phyloP scores from a whole-genome alignment of 2,329 filamentous ascomycete genomes.

The Leptographium radiaticola region DNA sequence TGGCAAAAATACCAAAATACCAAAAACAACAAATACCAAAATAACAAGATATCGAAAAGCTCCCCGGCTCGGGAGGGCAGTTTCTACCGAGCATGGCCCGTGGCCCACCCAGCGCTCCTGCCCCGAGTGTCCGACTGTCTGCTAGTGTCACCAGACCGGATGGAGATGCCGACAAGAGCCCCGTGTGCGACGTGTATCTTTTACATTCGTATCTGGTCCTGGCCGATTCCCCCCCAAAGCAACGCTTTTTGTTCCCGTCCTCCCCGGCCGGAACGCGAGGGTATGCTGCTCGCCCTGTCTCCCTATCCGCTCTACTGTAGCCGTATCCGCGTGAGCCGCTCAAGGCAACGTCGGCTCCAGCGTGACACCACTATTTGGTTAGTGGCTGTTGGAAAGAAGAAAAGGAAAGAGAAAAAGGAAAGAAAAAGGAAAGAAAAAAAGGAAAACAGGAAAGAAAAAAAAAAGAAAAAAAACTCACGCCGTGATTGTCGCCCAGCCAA shows the following conservation, averaged over 20 bases:
- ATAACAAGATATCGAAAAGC: too few relatives aligned
- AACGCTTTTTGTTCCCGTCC: neutral
- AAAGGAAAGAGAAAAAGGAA: neutral
- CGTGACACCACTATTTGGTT: conserved; percentile 10
- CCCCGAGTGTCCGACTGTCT: too few relatives aligned
- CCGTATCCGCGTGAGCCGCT: neutral
- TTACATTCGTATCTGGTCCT: neutral
- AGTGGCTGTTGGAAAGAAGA: neutral
- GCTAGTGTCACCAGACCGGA: neutral
- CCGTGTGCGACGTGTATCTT: neutral
- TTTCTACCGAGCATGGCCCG: too few relatives aligned
- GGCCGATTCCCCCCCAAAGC: neutral
- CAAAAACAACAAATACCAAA: too few relatives aligned
- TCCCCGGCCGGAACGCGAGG: neutral
- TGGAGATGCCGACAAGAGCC: neutral
- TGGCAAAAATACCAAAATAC: too few relatives aligned
- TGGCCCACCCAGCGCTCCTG: too few relatives aligned
- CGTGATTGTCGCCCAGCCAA: conserved; percentile 78
- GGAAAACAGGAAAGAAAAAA: conserved; percentile 10
- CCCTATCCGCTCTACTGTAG: neutral
- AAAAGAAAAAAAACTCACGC: conserved; percentile 31
- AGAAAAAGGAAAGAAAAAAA: conserved; percentile 9
- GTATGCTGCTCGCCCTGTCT: neutral
- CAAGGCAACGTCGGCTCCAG: conserved; percentile 9
- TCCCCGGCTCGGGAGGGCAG: too few relatives aligned